Evolutionary conservation across 495 filamentous ascomycete species (phyloP).

Genomic region (Sphaerosporella brunnea): DNA sequence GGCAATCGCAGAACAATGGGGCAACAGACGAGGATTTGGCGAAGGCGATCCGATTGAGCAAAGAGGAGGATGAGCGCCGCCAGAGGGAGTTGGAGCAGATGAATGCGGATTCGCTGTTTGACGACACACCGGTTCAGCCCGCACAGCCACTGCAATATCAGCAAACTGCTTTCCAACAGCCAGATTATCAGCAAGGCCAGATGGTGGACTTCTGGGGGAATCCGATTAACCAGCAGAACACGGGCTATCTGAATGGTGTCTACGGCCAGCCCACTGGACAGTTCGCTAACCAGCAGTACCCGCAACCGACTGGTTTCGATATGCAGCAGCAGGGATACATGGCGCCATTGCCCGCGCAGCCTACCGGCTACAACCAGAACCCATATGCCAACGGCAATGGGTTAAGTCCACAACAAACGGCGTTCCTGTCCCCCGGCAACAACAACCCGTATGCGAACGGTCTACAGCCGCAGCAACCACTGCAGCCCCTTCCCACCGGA

Average conservation of each 20-base stretch:
- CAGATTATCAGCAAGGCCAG: conserved; percentile 81
- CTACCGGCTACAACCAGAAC: conserved; percentile 55
- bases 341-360: conserved; percentile 44
- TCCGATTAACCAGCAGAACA: conserved; percentile 63
- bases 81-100: conserved; percentile 75
- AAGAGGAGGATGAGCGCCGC: conserved; percentile 64
- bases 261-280: conserved; percentile 56
- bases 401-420: conserved; percentile 31
- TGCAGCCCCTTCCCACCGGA: conserved; percentile 57
- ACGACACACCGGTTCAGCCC: conserved; percentile 42
- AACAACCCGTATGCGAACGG: conserved; percentile 68
- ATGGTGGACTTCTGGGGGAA: conserved; percentile 96
- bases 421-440: conserved; percentile 46
- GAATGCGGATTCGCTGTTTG: conserved; percentile 75
- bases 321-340: conserved; percentile 28
- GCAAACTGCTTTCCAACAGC: conserved; percentile 20
- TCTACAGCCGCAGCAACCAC: conserved; percentile 31
- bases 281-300: conserved; percentile 20
- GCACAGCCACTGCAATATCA: conserved; percentile 33
- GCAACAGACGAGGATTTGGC: conserved; percentile 71
- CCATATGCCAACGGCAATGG: conserved; percentile 36
- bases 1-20: conserved; percentile 25
- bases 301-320: conserved; percentile 32
- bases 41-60: conserved; percentile 90
- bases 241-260: conserved; percentile 71